A percentile compares a stretch with the other conserved stretches of the same genome.
Conservation (phyloP, 108 stramenopile species). For the Chaetoceros tenuissimus region DNA sequence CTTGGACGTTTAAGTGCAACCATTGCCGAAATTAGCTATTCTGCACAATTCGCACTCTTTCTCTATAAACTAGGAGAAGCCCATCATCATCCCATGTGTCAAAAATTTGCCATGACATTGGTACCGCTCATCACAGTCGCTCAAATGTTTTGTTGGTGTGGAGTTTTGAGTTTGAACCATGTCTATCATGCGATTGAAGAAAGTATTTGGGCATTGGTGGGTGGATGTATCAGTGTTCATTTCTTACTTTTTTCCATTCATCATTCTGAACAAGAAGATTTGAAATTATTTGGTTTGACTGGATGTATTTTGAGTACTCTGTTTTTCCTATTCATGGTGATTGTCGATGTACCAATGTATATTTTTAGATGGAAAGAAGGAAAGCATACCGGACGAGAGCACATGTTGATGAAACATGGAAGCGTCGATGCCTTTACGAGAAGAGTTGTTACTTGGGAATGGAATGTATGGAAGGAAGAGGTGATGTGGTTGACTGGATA, state of each 20-base stretch:
- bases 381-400: not conserved
- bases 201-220: conserved; percentile 24
- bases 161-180: conserved; percentile 24
- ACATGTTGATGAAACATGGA: conserved; percentile 9
- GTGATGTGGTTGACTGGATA: conserved; percentile 27
- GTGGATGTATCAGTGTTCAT: conserved; percentile 2
- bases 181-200: conserved; percentile 32
- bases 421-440: conserved; percentile 16
- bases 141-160: conserved; percentile 31
- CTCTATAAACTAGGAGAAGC: conserved; percentile 16
- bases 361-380: conserved; percentile 21
- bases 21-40: conserved; percentile 20
- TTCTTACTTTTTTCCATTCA: conserved; percentile 1
- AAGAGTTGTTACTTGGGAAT: conserved; percentile 23
- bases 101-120: conserved; percentile 2
- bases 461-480: conserved; percentile 32
- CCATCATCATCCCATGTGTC: conserved; percentile 13
- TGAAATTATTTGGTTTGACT: conserved; percentile 3
- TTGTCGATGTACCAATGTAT: conserved; percentile 36
- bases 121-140: conserved; percentile 18
- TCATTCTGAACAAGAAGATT: conserved; percentile 5
- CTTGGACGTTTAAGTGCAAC: conserved; percentile 21
- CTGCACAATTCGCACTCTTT: conserved; percentile 20
- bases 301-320: conserved; percentile 7
- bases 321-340: conserved; percentile 23